Base-by-base conservation (phyloP, 768 basidiomycete genomes). In the Amanita thiersii region DNA sequence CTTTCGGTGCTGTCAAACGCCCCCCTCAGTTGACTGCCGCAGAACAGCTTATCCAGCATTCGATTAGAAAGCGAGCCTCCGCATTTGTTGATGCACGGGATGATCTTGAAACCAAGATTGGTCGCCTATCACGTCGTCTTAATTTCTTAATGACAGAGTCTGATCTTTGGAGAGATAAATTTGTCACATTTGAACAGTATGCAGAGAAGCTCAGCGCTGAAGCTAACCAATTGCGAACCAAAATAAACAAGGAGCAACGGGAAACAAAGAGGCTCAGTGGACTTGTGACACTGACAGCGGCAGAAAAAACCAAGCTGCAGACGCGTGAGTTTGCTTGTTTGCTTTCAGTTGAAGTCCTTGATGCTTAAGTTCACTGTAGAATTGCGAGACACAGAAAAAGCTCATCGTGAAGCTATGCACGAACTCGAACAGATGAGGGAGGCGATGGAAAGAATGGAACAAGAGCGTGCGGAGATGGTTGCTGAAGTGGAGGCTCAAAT, bases 401-500 rank as follows among this genome's bases (percentile, higher is more conserved):
- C 87, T 14, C 88, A 92, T 58, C 71, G 73, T 44, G 79, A 87
- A 21, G 92, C 92, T 3, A 65, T 82, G 57, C 40, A 68, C n/a
- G 90, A 96, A 61, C 69, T 94, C 32, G 76, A 85, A 49, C 69
- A 70, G 47, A 94, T 96, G 92, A 77, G 77, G 48, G 72, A 77
- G 6, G 77, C 75, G 3, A 91, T 91, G 86, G 86, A 88, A 32
- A 77, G 63, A 54, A 89, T 91, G 87, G 88, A 91, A 56, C 65
- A 77, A 53, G 89, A 86, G 62, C 85, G 88, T 47, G 77, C 81
- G 39, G 83, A 82, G 53, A 87, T 89, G 88, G 81, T 91, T 30
- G 86, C 86, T n/a, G 88, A 91, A 62, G 87, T 91, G 17, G 88
- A 91, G 56, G 85, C 84, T 19, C 88, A 91, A 64, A 91, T 91